Base-by-base conservation (phyloP, 495 filamentous ascomycete species). In the Saxispiralis lemnorum region DNA sequence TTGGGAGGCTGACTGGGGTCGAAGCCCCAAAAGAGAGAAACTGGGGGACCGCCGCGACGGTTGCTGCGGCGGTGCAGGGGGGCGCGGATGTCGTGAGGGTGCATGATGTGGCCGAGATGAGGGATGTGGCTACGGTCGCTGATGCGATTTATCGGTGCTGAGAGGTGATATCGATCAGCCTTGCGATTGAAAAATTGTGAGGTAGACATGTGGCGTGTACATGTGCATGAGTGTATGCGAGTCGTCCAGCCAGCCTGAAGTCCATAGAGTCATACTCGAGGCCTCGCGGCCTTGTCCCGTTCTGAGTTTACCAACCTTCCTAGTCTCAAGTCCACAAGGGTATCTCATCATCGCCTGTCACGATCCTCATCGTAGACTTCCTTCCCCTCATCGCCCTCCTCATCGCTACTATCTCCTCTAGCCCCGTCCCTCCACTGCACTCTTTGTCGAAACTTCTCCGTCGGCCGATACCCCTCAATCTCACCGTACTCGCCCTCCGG, bases 1-100 rank as follows among this genome's bases (percentile, higher is more conserved):
- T 96, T 44, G 88, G 88, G 0, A 67, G 64, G 46, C 68, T 93
- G 28, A 93, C 84, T 2, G 84, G 83, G 0, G 84, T 86, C 10
- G 69, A 81, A 54, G 66, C 67, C 47, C 63, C 75, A 2, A 66
- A 61, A 45, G 67, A 81, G 43, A 70, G 87, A 38, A 66, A 68
- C 19, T 93, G 78, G 76, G 89, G 89, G 3, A 95, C 88, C 0
- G 88, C 85, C 10, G 85, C 81, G 11, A 82, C 87, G 2, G 83
- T 96, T 2, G 76, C 83, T 9, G 81, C 84, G 14, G 83, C 84
- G 53, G 74, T 97, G 32, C 73, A 78, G 43, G 85, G 84, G n/a
- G 89, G 89, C 2, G 89, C 87, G 13, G 89, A 96, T 69, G 76
- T 97, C 42, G 81, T 97, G 16, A 67, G 89, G 46, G 89, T 97